Evolutionary conservation across 495 filamentous ascomycete species (phyloP).

Genomic region (Penicillium samsonianum): DNA sequence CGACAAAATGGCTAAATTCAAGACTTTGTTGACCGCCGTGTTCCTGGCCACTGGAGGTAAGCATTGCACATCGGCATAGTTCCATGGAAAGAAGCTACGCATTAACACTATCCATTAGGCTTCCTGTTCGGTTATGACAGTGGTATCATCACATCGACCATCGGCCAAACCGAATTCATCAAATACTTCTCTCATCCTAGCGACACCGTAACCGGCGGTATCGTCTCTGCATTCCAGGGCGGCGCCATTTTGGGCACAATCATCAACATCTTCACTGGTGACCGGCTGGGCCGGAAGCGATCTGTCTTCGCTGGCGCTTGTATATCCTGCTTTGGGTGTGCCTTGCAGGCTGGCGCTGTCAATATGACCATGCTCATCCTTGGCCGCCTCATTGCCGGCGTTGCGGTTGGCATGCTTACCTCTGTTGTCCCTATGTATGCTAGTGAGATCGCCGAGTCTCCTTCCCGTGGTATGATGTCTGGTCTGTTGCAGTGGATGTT

Average conservation of each 20-base stretch:
- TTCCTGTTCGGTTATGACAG: constrained; percentile 40
- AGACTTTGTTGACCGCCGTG: constrained; percentile 27
- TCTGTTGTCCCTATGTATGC: too few species aligned
- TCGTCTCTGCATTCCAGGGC: constrained; percentile 50
- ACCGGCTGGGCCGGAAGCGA: constrained; percentile 44
- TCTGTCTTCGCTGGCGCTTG: constrained; percentile 47
- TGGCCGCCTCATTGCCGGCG: constrained; percentile 49
- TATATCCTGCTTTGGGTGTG: constrained; percentile 45
- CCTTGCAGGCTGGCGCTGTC: constrained; percentile 37
- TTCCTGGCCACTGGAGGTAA: constrained; percentile 35
- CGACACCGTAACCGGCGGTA: constrained; percentile 44
- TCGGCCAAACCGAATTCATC: constrained; percentile 43
- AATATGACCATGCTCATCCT: constrained; percentile 51
- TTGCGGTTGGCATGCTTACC: constrained; percentile 12
- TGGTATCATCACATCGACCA: constrained; percentile 44
- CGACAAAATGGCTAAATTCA: constrained; percentile 19
- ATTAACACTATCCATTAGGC: constrained; percentile 11
- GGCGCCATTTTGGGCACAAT: constrained; percentile 49
- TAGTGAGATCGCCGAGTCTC: too few species aligned
- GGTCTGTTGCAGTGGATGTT: too few species aligned
- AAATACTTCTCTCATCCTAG: constrained; percentile 41
- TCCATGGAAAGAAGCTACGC: too few species aligned
- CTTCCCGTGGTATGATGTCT: too few species aligned
- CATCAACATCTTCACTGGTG: constrained; percentile 42
- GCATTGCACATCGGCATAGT: too few species aligned